Percentiles rank a stretch among this genome's conserved stretches.
Conservation (phyloP, 164 flowering plant genomes). For the Sextonia rubra region DNA sequence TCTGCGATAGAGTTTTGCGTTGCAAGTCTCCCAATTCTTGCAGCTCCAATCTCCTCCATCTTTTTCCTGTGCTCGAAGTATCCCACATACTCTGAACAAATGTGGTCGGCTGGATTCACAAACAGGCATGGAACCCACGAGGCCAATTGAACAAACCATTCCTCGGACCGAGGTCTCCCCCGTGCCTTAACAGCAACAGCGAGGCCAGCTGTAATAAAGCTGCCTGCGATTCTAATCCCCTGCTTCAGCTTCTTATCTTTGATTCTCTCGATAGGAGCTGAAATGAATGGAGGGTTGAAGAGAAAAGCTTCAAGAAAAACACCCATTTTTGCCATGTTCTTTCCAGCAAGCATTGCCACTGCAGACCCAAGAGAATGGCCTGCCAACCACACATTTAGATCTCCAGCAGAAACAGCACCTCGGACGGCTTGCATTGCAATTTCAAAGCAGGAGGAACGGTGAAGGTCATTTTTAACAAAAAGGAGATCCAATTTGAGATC, state of each 20-base stretch:
- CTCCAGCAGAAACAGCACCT: slow-evolving; percentile 43
- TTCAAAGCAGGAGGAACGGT: slow-evolving; percentile 59
- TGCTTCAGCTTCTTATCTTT: slow-evolving; percentile 52
- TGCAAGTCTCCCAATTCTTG: slow-evolving; percentile 48
- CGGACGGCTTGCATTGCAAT: slow-evolving; percentile 65
- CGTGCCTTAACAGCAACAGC: slow-evolving; percentile 35
- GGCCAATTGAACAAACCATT: slow-evolving; percentile 41
- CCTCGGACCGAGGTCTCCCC: slow-evolving; percentile 22
- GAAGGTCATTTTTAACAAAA: slow-evolving; percentile 53
- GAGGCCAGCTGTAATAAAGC: slow-evolving; percentile 73
- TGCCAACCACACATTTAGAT: slow-evolving; percentile 56
- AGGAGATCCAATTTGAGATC: slow-evolving; percentile 63
- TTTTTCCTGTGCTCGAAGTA: slow-evolving; percentile 64
- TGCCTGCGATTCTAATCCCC: slow-evolving; percentile 60
- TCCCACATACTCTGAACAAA: slow-evolving; percentile 68
- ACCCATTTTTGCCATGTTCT: slow-evolving; percentile 67
- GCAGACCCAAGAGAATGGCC: slow-evolving; percentile 96
- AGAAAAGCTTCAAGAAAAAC: slow-evolving; percentile 56
- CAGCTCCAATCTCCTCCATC: slow-evolving; percentile 71
- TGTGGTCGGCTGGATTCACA: slow-evolving; percentile 58
- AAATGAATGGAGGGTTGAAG: slow-evolving; percentile 80
- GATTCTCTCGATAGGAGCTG: slow-evolving; percentile 73
- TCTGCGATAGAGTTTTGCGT: slow-evolving; percentile 53
- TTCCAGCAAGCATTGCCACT: slow-evolving; percentile 81
- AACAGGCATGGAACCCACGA: slow-evolving; percentile 58